A percentile compares a stretch with the other conserved stretches of the same genome.
phyloP scores from a whole-genome alignment of 371 early-diverging fungal genomes.

The Haplosporangium sp. region DNA sequence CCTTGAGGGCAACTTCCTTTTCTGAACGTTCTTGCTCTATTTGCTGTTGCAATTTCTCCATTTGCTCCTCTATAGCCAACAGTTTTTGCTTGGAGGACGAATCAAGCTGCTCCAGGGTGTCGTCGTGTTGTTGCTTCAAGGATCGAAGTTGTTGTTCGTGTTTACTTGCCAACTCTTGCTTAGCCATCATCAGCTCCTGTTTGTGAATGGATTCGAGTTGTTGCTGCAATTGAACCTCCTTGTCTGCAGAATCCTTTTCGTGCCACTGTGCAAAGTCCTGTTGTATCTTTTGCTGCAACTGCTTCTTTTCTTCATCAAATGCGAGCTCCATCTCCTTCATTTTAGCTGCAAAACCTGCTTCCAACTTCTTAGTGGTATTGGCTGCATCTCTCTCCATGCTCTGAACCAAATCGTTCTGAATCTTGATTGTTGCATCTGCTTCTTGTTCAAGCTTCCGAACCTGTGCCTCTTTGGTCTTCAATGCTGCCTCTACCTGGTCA shows the following conservation, averaged over 20 bases:
- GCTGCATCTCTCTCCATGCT: slow-evolving; percentile 55
- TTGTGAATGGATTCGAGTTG: slow-evolving; percentile 48
- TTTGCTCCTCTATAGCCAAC: slow-evolving; percentile 23
- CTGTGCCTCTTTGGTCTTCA: slow-evolving; percentile 47
- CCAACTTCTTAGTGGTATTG: slow-evolving; percentile 37
- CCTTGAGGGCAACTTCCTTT: slow-evolving; percentile 49
- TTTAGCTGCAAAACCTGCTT: slow-evolving; percentile 22
- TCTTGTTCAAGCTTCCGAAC: slow-evolving; percentile 51
- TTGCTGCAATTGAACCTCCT: slow-evolving; percentile 31
- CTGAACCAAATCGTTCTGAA: slow-evolving; percentile 50
- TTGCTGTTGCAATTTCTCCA: slow-evolving; percentile 38
- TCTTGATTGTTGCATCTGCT: slow-evolving; percentile 48
- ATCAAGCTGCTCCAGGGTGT: slow-evolving; percentile 11
- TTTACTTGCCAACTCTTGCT: slow-evolving; percentile 18
- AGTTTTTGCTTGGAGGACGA: slow-evolving; percentile 9
- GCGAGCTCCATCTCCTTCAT: slow-evolving; percentile 34
- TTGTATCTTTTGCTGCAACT: slow-evolving; percentile 17
- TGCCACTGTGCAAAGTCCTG: slow-evolving; percentile 19
- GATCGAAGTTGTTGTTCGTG: slow-evolving; percentile 37
- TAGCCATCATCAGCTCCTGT: slow-evolving; percentile 35
- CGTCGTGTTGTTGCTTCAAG: slow-evolving; percentile 29
- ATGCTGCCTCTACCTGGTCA: slow-evolving; percentile 38
- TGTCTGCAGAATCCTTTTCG: slow-evolving; percentile 28
- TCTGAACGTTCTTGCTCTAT: slow-evolving; percentile 39
- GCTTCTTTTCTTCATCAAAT: slow-evolving; percentile 34